Evolutionary conservation across 139 green algal species (phyloP).

Genomic region (Haematococcus sp.): DNA sequence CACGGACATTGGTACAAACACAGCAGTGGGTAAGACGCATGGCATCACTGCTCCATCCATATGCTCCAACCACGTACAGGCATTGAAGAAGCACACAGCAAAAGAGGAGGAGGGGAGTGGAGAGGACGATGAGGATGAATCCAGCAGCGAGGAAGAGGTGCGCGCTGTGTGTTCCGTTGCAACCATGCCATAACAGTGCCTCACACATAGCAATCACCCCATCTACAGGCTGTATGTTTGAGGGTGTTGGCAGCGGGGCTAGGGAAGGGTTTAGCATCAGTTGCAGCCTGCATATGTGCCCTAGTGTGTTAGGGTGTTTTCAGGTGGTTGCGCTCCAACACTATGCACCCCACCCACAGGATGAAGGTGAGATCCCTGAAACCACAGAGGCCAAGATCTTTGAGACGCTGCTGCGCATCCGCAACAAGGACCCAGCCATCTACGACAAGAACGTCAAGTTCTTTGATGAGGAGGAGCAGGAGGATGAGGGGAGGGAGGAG

Average conservation of each 20-base stretch:
- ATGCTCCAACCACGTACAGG: not conserved
- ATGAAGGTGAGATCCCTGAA: conserved; percentile 47
- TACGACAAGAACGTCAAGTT: conserved; percentile 67
- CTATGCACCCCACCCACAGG: too few relatives aligned
- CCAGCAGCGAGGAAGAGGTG: conserved; percentile 26
- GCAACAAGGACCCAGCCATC: conserved; percentile 64
- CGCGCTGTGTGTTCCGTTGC: not conserved
- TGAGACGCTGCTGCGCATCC: conserved; percentile 71
- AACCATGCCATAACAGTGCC: too few relatives aligned
- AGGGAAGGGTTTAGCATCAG: too few relatives aligned
- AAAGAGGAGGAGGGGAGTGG: too few relatives aligned
- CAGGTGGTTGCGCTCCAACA: too few relatives aligned
- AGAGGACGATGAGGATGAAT: conserved; percentile 8
- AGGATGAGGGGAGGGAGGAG: conserved; percentile 9
- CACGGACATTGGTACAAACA: not conserved
- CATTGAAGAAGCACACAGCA: not conserved
- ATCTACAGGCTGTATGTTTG: too few relatives aligned
- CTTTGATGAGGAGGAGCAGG: conserved; percentile 45
- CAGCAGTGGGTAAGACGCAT: not conserved
- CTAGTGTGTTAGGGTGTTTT: too few relatives aligned
- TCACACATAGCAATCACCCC: too few relatives aligned
- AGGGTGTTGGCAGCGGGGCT: too few relatives aligned
- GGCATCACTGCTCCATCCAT: not conserved
- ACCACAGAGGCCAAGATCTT: conserved; percentile 69
- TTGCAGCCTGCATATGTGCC: too few relatives aligned